Evolutionary conservation across 176 grass and related monocot species (phyloP), one percentile per base, ranked within the genome.

Genomic region (Ensete glaucum): DNA sequence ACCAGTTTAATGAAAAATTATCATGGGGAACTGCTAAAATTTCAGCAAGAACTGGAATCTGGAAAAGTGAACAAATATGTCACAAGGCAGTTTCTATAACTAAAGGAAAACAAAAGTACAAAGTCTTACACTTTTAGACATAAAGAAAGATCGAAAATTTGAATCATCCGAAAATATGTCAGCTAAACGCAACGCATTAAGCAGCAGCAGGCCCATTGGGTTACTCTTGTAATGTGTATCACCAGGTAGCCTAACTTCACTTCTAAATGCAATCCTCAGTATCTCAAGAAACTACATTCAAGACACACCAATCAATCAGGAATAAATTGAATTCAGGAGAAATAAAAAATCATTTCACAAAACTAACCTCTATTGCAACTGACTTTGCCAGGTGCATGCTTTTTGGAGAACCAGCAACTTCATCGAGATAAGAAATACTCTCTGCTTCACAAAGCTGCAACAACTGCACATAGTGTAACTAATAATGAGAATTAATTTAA

Each of bases 121-220:
- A 27, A 57, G 73, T 73, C 81, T 87, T 91, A 98, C 88, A 62
- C 84, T 91, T 77, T 76, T 87, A 67, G 84, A 85, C 89, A 98
- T 91, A 83, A 98, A 89, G 54, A 86, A 91, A 64, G 87, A 93
- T 75, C 94, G 83, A 25, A 98, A 93, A 73, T 98, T 98, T 79
- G 94, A 98, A 82, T 98, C 94, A 73, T 91, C 94, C 71, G 90
- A 98, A 83, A 98, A 98, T 59, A 98, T 92, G 68, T 98, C 94
- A 83, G 90, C 88, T 63, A 98, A 76, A 58, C 78, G 88, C 81
- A 98, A 75, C 19, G 90, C 90, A 78, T 84, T 98, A 76, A 93
- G 93, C 77, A 89, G 90, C 78, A 93, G 75, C 73, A 89, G 81
- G 52, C 94, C 94, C 88, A 82, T 87, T n/a, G 86, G 94, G 81